Evolutionary conservation across 2,329 filamentous ascomycete species (phyloP).

Genomic region (Alternaria arbusti): DNA sequence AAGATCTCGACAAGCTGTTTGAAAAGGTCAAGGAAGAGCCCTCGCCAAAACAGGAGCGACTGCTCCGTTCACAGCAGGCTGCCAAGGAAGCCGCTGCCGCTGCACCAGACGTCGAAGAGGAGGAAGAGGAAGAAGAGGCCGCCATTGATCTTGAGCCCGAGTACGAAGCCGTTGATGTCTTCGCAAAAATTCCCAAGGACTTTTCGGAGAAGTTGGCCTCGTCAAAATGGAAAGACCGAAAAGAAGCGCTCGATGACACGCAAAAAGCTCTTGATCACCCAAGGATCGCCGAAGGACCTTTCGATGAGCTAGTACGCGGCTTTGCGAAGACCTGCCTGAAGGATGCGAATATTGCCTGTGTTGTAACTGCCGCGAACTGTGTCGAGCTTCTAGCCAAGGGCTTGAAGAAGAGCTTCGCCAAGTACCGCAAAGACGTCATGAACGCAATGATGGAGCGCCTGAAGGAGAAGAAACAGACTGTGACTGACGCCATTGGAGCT

Average conservation of each 20-base stretch:
- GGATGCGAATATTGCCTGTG: constrained; percentile 95
- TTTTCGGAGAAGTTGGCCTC: constrained; percentile 85
- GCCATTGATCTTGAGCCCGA: constrained; percentile 73
- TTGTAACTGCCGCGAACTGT: constrained; percentile 90
- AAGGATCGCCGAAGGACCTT: constrained; percentile 88
- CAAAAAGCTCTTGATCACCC: constrained; percentile 80
- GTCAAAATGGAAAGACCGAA: constrained; percentile 97
- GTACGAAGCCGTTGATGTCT: constrained; percentile 83
- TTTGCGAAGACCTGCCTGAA: constrained; percentile 94
- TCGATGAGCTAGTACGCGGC: constrained; percentile 80
- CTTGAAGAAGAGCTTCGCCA: constrained; percentile 76
- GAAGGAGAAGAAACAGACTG: constrained; percentile 94
- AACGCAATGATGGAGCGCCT: constrained; percentile 90
- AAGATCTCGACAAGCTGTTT: constrained; percentile 91
- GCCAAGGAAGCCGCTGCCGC: constrained; percentile 74
- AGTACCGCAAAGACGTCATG: constrained; percentile 81
- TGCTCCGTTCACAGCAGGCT: constrained; percentile 88
- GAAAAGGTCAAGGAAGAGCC: constrained; percentile 90
- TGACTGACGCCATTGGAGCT: constrained; percentile 84
- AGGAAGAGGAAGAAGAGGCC: constrained; percentile 61
- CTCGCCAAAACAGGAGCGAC: constrained; percentile 84
- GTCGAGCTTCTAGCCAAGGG: constrained; percentile 89
- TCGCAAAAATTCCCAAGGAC: constrained; percentile 79
- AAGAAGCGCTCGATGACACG: constrained; percentile 87
- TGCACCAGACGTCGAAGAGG: constrained; percentile 61